Base-by-base conservation (phyloP, 495 filamentous ascomycete genomes). In the Elaphomyces granulatus region DNA sequence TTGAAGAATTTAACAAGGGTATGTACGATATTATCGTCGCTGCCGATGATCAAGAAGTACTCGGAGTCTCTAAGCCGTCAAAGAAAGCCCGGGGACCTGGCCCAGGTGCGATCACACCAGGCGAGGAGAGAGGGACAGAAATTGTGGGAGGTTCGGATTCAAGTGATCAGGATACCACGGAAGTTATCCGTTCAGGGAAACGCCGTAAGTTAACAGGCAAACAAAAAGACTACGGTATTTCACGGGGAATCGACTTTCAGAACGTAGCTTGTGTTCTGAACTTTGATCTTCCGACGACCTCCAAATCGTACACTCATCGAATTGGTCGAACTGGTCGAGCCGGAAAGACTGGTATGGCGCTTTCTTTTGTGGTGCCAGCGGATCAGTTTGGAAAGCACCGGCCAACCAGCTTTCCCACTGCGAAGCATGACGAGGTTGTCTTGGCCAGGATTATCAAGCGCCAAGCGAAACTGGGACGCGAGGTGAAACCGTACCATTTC, bases 1-100 rank as follows among this genome's bases (percentile, higher is more conserved):
- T 99, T 8, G 80, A 99, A 50, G 84, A 96, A 55, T 99, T 96
- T 63, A 99, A 96, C 63, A 82, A 83, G 65, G 81, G 80, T 31
- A 73, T 90, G 16, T 99, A 96, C 63, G 88, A 96, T 46, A 94
- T 96, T 44, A 86, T 99, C 42, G 87, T 99, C 49, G 90, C 90
- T 3, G 83, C 83, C 0, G 90, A 98, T 53, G 90, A 98, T 55
- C 78, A 83, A 52, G 87, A 94, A 54, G 68, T 92, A 3, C 51
- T 94, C 39, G 82, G 83, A 2, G 43, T 36, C 3, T 8, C 20
- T 73, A 73, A 51, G 52, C 69, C 47, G 56, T 70, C 53, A 37
- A 55, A 55, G 45, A 63, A 59, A 37, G 39, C 46, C 16, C 34
- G 34, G 16, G 35, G 15, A 12, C 28, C 43, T 8, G 36, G 26